Evolutionary conservation across 306 rosid genomes (phyloP).

Genomic region (Lupinus albus): DNA sequence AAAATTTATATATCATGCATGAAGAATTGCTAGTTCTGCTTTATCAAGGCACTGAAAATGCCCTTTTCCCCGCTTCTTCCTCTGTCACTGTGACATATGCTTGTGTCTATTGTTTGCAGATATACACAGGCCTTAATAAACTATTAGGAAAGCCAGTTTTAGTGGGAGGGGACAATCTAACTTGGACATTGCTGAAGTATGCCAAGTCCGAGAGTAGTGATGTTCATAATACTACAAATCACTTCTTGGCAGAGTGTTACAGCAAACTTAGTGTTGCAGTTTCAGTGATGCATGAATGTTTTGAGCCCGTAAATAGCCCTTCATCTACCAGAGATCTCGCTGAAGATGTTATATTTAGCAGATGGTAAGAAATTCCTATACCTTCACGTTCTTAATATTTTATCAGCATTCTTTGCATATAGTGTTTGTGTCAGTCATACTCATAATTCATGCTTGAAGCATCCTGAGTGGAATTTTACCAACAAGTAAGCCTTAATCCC

Average conservation of each 20-base stretch:
- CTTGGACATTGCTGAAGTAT: conserved; percentile 74
- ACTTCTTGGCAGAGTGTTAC: conserved; percentile 52
- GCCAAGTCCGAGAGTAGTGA: conserved; percentile 35
- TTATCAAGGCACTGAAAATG: not conserved
- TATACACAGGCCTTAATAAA: conserved; percentile 53
- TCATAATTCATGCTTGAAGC: conserved; percentile 11
- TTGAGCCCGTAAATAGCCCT: conserved; percentile 70
- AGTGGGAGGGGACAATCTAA: conserved; percentile 57
- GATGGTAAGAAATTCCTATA: conserved; percentile 53
- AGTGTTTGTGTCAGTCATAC: conserved; percentile 23
- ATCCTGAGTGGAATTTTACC: conserved; percentile 32
- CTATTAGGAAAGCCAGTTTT: conserved; percentile 58
- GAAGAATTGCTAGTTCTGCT: not conserved
- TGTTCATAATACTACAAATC: conserved; percentile 35
- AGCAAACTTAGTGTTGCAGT: conserved; percentile 82
- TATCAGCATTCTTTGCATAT: conserved; percentile 1
- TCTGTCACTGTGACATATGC: not conserved
- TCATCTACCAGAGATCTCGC: conserved; percentile 60
- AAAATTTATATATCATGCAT: conserved; percentile 16
- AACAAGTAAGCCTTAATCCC: too few relatives aligned
- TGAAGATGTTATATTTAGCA: conserved; percentile 69
- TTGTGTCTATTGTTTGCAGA: conserved; percentile 52
- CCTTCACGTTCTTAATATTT: conserved; percentile 22
- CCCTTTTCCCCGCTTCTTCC: too few relatives aligned
- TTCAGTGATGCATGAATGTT: conserved; percentile 84